Conservation (phyloP, 2,329 filamentous ascomycete genomes). For the Xylariaceae sp. region DNA sequence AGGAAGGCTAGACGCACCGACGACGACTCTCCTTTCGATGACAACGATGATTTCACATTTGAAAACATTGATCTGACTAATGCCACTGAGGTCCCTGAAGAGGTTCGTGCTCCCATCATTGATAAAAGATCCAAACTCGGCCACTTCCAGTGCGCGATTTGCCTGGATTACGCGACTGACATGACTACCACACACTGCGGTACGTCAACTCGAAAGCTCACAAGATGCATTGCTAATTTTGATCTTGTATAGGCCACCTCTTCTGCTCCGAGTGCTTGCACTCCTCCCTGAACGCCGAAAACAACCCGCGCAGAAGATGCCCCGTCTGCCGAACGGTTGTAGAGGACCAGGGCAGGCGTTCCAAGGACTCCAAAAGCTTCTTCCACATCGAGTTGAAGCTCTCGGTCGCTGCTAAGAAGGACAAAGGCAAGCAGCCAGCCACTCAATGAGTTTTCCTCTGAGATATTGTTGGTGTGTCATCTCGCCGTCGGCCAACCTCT, state of each 20-base stretch:
- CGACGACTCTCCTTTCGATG: slow-evolving; percentile 26
- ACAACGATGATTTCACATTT: slow-evolving; percentile 20
- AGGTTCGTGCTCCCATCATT: slow-evolving; percentile 43
- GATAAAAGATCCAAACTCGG: slow-evolving; percentile 53
- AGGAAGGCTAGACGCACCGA: slow-evolving; percentile 26
- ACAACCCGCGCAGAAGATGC: slow-evolving; percentile 53
- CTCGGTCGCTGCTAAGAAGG: slow-evolving; percentile 54
- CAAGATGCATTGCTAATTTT: not conserved
- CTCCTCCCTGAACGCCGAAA: slow-evolving; percentile 56
- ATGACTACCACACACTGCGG: slow-evolving; percentile 66
- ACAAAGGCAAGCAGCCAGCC: slow-evolving; percentile 37
- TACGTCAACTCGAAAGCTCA: slow-evolving; percentile 39
- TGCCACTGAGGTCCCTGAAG: slow-evolving; percentile 42
- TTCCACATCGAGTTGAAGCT: slow-evolving; percentile 63
- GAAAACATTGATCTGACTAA: slow-evolving; percentile 43
- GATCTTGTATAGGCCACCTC: slow-evolving; percentile 51
- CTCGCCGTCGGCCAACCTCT: too few species aligned
- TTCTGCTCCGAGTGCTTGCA: slow-evolving; percentile 64
- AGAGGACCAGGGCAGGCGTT: slow-evolving; percentile 43
- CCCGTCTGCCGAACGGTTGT: slow-evolving; percentile 63
- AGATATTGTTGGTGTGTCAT: too few species aligned
- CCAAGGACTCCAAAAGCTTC: slow-evolving; percentile 46
- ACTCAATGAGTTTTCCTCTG: too few species aligned
- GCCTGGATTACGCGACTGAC: slow-evolving; percentile 59
- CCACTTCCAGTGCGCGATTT: slow-evolving; percentile 64